Percentiles rank a stretch among this genome's conserved stretches.
Conservation (phyloP, 2,329 filamentous ascomycete genomes). For the Aspergillus intermedius region DNA sequence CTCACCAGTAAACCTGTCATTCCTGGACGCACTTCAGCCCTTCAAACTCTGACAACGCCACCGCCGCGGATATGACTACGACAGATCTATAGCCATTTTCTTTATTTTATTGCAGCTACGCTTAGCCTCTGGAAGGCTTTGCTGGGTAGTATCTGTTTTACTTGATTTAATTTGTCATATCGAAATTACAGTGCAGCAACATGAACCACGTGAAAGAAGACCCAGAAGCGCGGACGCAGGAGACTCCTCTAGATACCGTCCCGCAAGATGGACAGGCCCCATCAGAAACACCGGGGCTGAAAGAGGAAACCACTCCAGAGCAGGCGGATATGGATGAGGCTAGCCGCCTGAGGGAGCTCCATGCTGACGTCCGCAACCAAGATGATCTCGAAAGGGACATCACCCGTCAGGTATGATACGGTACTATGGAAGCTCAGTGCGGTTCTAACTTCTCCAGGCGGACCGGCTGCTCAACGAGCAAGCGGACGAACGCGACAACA, state of each 20-base stretch:
- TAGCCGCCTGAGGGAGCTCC: conserved; percentile 55
- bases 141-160: too few species aligned
- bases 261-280: background rate
- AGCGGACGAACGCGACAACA: conserved; percentile 58
- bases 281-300: background rate
- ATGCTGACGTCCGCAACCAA: conserved; percentile 70
- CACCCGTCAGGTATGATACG: conserved; percentile 44
- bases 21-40: too few species aligned
- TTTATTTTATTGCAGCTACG: too few species aligned
- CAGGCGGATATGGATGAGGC: conserved; percentile 46
- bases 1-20: too few species aligned
- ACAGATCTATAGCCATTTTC: too few species aligned
- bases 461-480: conserved; percentile 56
- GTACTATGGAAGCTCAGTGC: background rate
- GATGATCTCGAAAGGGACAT: conserved; percentile 89
- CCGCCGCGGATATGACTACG: too few species aligned
- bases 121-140: too few species aligned
- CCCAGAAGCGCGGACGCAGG: background rate
- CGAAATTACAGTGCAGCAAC: too few species aligned
- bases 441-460: conserved; percentile 34
- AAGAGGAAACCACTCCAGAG: background rate
- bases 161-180: too few species aligned
- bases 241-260: background rate
- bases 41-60: too few species aligned
- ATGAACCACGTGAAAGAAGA: too few species aligned